Evolutionary conservation across 148 eudicot species (phyloP), one percentile per base, ranked within the genome.

Genomic region (Rhododendron kiyosumense): DNA sequence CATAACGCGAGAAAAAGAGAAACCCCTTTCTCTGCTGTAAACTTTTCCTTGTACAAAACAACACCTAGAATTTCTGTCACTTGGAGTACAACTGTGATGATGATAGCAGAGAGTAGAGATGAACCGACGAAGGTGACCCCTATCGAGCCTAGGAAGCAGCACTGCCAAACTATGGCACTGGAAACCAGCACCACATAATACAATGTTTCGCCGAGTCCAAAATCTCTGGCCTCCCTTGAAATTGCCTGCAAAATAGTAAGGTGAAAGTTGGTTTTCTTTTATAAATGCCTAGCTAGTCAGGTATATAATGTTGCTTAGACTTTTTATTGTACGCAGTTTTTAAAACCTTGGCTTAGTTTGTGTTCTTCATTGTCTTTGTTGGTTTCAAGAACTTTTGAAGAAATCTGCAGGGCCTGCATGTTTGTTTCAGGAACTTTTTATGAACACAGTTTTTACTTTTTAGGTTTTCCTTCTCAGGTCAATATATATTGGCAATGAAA

Each of bases 101-200:
- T 88, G n/a, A 92, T 36, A 15, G 88, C 94, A 0, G 91, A 92
- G 17, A 92, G 81, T 52, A 92, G 45, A 7, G 94, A 91, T 2
- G 94, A 92, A 30, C 89, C 89, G 12, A 84, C 87, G 86, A 88
- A 85, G 73, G 91, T 91, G 26, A 89, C 92, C 13, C 94, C 94
- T 1, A 87, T 88, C 5, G 91, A 89, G 0, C 94, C 94, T 45
- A 92, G 83, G 86, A 88, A 90, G 84, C 85, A 89, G 77, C 87
- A 88, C 81, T 92, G 94, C 94, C 92, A 92, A 73, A 86, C 3
- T 7, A 92, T 76, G 32, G 88, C 90, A 81, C 85, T 86, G 36
- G 49, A 75, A 17, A 86, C 81, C 12, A 92, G 36, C 82, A 92
- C 91, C n/a, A 84, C 43, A 41, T 81, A 85, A 85, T 84, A 92